Evolutionary conservation across 2,329 filamentous ascomycete species (phyloP).

Genomic region (Trichoderma atrobrunneum): DNA sequence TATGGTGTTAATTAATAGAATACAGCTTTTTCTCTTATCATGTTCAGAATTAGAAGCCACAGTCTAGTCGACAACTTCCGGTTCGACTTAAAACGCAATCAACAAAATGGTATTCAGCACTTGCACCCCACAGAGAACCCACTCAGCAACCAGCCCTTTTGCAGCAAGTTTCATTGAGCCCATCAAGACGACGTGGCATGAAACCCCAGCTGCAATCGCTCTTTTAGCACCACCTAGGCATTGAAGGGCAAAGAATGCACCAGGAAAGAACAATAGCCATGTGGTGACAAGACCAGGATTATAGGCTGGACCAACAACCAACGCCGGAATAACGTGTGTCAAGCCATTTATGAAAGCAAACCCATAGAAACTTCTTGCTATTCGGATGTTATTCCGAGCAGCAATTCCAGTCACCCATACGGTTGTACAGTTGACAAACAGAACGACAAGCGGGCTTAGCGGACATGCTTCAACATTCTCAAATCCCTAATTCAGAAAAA

Average conservation of each 20-base stretch:
- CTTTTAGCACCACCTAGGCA: neutral
- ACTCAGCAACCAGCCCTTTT: neutral
- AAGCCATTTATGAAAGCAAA: neutral
- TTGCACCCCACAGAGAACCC: constrained; percentile 4
- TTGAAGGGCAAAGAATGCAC: neutral
- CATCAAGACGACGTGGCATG: constrained; percentile 6
- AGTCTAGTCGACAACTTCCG: neutral
- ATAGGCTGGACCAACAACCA: neutral
- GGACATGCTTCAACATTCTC: neutral
- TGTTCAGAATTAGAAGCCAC: neutral
- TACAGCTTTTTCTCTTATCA: neutral
- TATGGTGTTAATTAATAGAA: neutral
- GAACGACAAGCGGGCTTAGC: neutral
- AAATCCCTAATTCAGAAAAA: neutral
- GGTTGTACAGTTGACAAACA: constrained; percentile 2
- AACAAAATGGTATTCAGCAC: neutral
- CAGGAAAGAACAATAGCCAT: neutral
- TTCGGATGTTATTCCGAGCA: neutral
- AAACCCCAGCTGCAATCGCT: neutral
- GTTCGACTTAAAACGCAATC: neutral
- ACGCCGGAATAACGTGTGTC: constrained; percentile 6
- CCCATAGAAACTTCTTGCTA: constrained; percentile 1
- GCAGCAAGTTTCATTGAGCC: constrained; percentile 14
- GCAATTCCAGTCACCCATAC: neutral
- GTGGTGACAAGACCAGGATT: constrained; percentile 9